A percentile compares a stretch with the other conserved stretches of the same genome.
These are phyloP conservation scores for Tylopilus sp. DNA, from an alignment of 768 basidiomycete species.

Conservation along the genomic window DNA sequence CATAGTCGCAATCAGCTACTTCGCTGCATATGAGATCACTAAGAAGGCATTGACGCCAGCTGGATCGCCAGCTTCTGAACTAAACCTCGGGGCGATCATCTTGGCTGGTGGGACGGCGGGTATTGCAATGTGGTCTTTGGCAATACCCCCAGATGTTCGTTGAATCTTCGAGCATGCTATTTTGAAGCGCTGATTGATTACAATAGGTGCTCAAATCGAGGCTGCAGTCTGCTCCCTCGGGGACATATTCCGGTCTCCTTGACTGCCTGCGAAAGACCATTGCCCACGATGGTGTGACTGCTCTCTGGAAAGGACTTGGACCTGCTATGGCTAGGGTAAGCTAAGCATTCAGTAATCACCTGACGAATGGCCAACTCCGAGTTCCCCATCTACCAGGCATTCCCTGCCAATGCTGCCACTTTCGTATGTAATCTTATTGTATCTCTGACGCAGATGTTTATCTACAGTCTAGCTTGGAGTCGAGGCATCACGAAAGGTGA, in stretches of 20 bases:
- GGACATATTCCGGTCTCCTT: constrained; percentile 92
- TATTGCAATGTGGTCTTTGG: constrained; percentile 97
- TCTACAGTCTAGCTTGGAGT: constrained; percentile 68
- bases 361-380: constrained; percentile 1
- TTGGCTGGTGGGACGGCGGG: constrained; percentile 93
- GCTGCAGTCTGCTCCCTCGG: constrained; percentile 93
- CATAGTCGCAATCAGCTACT: constrained; percentile 60
- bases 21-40: constrained; percentile 93
- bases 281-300: constrained; percentile 78
- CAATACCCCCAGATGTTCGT: constrained; percentile 93
- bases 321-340: constrained; percentile 92
- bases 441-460: not conserved
- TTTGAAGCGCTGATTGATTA: constrained; percentile 5
- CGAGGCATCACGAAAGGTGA: constrained; percentile 79
- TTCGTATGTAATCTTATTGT: constrained; percentile 55
- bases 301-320: constrained; percentile 96
- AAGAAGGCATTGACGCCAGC: constrained; percentile 84
- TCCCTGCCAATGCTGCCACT: constrained; percentile 95
- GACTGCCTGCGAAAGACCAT: constrained; percentile 94
- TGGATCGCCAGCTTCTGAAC: constrained; percentile 72
- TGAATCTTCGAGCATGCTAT: not conserved
- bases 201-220: constrained; percentile 90
- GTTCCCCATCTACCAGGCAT: constrained; percentile 66
- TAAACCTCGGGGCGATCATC: constrained; percentile 85
- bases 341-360: constrained; percentile 6